Conservation (phyloP, 768 basidiomycete genomes). For the Lactarius hengduanensis region DNA sequence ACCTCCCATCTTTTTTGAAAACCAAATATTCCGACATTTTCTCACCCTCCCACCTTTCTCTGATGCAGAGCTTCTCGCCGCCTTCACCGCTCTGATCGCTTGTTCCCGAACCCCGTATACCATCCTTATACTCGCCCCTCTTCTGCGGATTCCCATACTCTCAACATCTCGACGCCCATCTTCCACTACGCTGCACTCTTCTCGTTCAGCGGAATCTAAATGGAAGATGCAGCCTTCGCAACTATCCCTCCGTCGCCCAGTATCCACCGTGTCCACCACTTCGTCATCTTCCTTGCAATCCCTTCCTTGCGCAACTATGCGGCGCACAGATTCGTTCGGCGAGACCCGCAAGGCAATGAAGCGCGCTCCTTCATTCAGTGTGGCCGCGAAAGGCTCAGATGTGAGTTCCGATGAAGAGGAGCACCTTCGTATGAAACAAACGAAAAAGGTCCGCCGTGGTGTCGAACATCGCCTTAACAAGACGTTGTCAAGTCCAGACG, state of each 20-base stretch:
- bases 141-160: constrained; percentile 49
- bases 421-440: constrained; percentile 22
- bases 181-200: constrained; percentile 28
- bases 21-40: neutral
- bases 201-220: constrained; percentile 15
- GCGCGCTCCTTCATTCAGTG: constrained; percentile 27
- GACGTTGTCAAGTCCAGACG: constrained; percentile 12
- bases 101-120: constrained; percentile 62
- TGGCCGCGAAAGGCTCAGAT: constrained; percentile 17
- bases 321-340: constrained; percentile 26
- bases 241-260: constrained; percentile 18
- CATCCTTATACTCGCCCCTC: constrained; percentile 49
- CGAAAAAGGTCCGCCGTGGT: constrained; percentile 27
- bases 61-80: constrained; percentile 24
- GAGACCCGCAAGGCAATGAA: constrained; percentile 24
- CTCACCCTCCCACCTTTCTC: neutral
- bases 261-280: constrained; percentile 24
- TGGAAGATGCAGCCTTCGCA: constrained; percentile 22
- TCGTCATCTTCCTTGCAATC: constrained; percentile 26
- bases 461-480: constrained; percentile 12
- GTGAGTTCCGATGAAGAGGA: constrained; percentile 27
- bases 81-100: constrained; percentile 38
- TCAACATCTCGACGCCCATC: constrained; percentile 35
- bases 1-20: constrained; percentile 4
- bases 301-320: constrained; percentile 14